These are phyloP conservation scores for Sphaerobolus stellatus DNA, from an alignment of 1,284 basidiomycete species.

Conservation along the genomic window DNA sequence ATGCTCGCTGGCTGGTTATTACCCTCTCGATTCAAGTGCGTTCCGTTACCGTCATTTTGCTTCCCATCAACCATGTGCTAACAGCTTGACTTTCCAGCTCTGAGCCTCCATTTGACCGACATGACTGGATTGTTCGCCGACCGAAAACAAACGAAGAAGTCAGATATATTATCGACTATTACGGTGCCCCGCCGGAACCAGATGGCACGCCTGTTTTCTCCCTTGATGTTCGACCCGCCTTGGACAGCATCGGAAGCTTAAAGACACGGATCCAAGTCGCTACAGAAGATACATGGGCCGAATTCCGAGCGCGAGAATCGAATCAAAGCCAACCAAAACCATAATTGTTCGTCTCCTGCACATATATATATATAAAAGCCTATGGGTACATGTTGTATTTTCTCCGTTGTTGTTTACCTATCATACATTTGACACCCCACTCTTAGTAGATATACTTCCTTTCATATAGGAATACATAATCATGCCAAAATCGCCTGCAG, in stretches of 20 bases:
- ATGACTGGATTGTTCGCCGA: conserved; percentile 94
- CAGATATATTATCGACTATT: conserved; percentile 97
- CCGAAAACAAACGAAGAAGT: conserved; percentile 71
- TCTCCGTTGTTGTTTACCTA: no score
- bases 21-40: conserved; percentile 86
- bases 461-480: no score
- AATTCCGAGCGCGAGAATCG: conserved; percentile 22
- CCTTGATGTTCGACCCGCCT: conserved; percentile 86
- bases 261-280: conserved; percentile 70
- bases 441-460: no score
- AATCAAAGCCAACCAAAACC: background rate
- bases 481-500: conserved; percentile 51
- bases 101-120: conserved; percentile 96
- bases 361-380: no score
- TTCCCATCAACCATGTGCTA: background rate
- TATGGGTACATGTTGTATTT: no score
- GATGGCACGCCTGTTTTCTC: conserved; percentile 91
- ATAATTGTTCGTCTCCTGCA: background rate
- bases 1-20: conserved; percentile 85
- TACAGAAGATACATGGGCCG: conserved; percentile 68
- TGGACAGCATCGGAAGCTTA: conserved; percentile 76
- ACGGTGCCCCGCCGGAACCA: conserved; percentile 80
- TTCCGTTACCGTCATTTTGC: conserved; percentile 14
- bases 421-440: no score
- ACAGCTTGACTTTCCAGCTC: conserved; percentile 46